Evolutionary conservation across 306 rosid species (phyloP).

Genomic region (Quillaja saponaria): DNA sequence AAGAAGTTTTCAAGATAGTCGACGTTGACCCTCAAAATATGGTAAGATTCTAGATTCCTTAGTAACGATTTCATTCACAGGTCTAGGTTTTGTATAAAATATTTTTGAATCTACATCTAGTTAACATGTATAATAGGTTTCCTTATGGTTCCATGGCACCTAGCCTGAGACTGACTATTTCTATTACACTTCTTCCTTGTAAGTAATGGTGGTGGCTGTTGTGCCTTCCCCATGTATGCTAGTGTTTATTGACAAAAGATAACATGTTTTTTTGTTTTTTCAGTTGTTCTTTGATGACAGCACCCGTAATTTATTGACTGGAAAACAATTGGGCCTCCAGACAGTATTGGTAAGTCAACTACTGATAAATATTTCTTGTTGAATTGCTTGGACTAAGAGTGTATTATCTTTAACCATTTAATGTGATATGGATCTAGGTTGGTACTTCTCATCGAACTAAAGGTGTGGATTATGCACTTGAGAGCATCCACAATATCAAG

Average conservation of each 20-base stretch:
- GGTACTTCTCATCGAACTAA: conserved; percentile 51
- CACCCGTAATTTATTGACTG: conserved; percentile 59
- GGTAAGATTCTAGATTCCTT: conserved; percentile 41
- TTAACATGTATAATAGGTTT: neutral
- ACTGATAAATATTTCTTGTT: too few species aligned
- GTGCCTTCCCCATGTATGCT: too few species aligned
- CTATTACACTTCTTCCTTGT: too few species aligned
- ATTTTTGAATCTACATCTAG: neutral
- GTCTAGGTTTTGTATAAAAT: neutral
- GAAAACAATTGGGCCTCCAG: conserved; percentile 62
- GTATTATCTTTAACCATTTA: neutral
- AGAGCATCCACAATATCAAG: conserved; percentile 82
- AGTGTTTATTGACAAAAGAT: neutral
- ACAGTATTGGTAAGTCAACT: conserved; percentile 62
- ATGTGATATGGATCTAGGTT: conserved; percentile 47
- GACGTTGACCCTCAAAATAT: conserved; percentile 70
- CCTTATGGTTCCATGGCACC: neutral
- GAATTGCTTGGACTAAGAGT: neutral
- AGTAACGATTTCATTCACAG: neutral
- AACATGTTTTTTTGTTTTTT: conserved; percentile 1
- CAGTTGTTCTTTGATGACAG: conserved; percentile 91
- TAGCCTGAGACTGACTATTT: neutral
- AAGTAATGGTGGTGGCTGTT: too few species aligned
- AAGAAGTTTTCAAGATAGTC: conserved; percentile 59
- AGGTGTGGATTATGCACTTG: conserved; percentile 74